These are phyloP conservation scores for Bathelium albidoporum DNA, from an alignment of 495 filamentous ascomycete species.

Conservation along the genomic window DNA sequence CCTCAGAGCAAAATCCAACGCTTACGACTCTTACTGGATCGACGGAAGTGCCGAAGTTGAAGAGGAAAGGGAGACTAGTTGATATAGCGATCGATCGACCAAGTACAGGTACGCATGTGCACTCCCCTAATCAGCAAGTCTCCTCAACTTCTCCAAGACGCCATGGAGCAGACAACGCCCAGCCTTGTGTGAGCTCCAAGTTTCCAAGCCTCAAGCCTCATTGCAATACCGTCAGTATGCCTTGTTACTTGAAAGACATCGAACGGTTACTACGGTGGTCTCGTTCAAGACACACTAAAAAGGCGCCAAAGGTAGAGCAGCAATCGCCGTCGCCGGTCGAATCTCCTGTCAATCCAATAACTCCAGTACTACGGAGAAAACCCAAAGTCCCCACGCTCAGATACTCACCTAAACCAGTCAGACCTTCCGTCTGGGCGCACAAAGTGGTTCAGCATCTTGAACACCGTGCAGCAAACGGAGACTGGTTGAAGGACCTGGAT, in stretches of 20 bases:
- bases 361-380: not conserved
- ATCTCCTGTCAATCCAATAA: not conserved
- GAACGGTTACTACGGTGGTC: no score
- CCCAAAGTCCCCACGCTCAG: not conserved
- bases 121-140: no score
- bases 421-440: not conserved
- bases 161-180: not conserved
- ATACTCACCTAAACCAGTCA: not conserved
- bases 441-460: not conserved
- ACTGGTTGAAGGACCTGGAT: not conserved
- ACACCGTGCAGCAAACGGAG: not conserved
- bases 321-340: not conserved
- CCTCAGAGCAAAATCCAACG: not conserved
- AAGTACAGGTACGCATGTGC: not conserved
- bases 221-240: not conserved
- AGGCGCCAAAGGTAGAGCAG: not conserved
- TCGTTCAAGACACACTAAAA: not conserved
- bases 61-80: not conserved
- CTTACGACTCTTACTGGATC: not conserved
- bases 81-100: not conserved
- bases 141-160: not conserved
- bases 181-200: not conserved
- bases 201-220: not conserved
- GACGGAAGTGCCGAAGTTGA: not conserved
- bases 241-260: not conserved